Conservation (phyloP, 1,139 yeast species). For the Geotrichum cucujoidarum region DNA sequence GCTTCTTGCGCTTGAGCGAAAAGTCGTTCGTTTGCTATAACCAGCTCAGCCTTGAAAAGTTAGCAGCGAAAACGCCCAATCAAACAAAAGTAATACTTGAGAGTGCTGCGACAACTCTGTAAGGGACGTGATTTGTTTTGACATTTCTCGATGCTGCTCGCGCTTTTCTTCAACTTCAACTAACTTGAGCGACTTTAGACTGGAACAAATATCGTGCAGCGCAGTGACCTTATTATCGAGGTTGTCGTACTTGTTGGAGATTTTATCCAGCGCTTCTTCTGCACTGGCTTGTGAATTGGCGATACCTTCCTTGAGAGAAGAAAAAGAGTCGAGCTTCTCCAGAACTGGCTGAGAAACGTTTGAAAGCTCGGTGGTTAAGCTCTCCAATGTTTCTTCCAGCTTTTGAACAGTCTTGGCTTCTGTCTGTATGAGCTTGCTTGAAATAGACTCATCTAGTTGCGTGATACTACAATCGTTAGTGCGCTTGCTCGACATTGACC, state of each 20-base stretch:
- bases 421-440: neutral
- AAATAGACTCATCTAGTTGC: neutral
- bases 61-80: no score
- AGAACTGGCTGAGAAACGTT: neutral
- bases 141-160: constrained; percentile 15
- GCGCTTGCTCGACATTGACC: no score
- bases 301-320: neutral
- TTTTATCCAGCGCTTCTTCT: neutral
- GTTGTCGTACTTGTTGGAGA: constrained; percentile 2
- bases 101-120: constrained; percentile 17
- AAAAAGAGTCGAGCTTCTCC: constrained; percentile 3
- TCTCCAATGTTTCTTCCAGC: neutral
- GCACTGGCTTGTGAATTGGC: neutral
- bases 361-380: neutral
- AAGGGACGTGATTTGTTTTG: constrained; percentile 11
- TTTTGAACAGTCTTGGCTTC: neutral
- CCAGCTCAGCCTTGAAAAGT: constrained; percentile 9
- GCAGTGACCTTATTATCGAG: constrained; percentile 6
- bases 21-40: constrained; percentile 13
- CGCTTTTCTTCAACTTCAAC: constrained; percentile 15
- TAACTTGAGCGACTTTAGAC: constrained; percentile 9
- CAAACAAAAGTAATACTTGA: constrained; percentile 9
- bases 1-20: constrained; percentile 14
- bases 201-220: constrained; percentile 10
- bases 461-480: neutral